Percentiles rank a stretch among this genome's conserved stretches.
Conservation (phyloP, 169 alveolate genomes). For the Eimeria necatrix region DNA sequence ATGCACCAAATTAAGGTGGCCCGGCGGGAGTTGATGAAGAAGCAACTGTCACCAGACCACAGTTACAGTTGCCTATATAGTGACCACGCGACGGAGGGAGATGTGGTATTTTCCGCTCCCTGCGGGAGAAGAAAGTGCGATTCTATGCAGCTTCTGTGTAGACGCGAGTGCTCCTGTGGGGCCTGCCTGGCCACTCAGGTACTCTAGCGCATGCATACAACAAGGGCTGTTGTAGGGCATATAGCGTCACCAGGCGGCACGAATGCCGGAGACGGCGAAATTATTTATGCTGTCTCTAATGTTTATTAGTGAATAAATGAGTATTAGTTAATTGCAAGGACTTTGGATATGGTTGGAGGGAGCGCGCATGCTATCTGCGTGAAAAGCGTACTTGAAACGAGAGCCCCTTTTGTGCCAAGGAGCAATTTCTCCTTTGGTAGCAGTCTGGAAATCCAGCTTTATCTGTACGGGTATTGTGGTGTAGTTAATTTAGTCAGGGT, state of each 20-base stretch:
- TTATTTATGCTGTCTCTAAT: background rate
- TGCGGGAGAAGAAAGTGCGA: background rate
- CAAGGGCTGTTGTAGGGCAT: background rate
- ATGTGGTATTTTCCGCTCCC: background rate
- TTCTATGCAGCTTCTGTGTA: background rate
- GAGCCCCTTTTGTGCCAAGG: too few relatives aligned
- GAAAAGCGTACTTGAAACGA: background rate
- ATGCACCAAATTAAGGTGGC: too few relatives aligned
- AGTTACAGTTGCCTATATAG: background rate
- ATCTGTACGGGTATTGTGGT: too few relatives aligned
- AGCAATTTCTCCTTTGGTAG: too few relatives aligned
- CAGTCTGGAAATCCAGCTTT: too few relatives aligned
- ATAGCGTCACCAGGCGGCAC: background rate
- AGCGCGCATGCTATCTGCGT: background rate
- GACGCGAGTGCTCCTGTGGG: background rate
- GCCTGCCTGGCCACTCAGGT: background rate
- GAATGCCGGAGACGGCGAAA: background rate
- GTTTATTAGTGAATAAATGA: too few relatives aligned
- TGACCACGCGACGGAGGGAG: background rate
- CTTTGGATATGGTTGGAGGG: background rate
- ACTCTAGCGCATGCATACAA: background rate
- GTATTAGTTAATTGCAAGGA: background rate
- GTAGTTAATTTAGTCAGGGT: too few relatives aligned
- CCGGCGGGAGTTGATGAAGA: too few relatives aligned
- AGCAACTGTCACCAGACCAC: too few relatives aligned